Conservation (phyloP, 306 rosid genomes). For the Ormosia semicastrata region DNA sequence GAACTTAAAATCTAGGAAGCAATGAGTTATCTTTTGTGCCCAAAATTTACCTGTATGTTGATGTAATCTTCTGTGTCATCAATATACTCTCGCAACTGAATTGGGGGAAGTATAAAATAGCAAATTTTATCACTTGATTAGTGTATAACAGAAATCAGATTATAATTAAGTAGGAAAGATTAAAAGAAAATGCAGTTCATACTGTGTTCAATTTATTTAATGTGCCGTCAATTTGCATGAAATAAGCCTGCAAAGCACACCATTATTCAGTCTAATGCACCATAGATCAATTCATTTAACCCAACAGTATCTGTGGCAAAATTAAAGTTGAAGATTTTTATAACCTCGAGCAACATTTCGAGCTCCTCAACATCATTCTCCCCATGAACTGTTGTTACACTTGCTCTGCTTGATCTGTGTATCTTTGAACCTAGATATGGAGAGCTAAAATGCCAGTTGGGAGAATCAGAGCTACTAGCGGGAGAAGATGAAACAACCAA, state of each 20-base stretch:
- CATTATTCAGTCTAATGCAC: conserved; percentile 14
- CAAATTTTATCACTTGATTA: neutral
- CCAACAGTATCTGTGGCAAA: neutral
- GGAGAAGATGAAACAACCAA: conserved; percentile 49
- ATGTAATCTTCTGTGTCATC: conserved; percentile 91
- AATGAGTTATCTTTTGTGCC: neutral
- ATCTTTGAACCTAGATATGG: conserved; percentile 56
- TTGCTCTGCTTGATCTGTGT: conserved; percentile 59
- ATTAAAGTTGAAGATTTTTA: neutral
- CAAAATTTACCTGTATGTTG: conserved; percentile 68
- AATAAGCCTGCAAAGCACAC: conserved; percentile 62
- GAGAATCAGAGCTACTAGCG: conserved; percentile 37
- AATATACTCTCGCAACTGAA: conserved; percentile 74
- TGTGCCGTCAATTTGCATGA: conserved; percentile 76
- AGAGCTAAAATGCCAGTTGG: conserved; percentile 52
- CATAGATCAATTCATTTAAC: neutral
- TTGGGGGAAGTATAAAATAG: neutral
- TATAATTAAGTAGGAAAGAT: neutral
- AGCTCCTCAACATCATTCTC: conserved; percentile 81
- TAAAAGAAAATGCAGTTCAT: conserved; percentile 22
- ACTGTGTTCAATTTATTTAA: conserved; percentile 74
- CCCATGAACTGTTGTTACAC: conserved; percentile 41
- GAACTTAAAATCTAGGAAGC: neutral
- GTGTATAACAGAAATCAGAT: neutral
- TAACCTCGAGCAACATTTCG: conserved; percentile 86